Conservation (phyloP, 2,329 filamentous ascomycete species). For the Elsinoe perseae region DNA sequence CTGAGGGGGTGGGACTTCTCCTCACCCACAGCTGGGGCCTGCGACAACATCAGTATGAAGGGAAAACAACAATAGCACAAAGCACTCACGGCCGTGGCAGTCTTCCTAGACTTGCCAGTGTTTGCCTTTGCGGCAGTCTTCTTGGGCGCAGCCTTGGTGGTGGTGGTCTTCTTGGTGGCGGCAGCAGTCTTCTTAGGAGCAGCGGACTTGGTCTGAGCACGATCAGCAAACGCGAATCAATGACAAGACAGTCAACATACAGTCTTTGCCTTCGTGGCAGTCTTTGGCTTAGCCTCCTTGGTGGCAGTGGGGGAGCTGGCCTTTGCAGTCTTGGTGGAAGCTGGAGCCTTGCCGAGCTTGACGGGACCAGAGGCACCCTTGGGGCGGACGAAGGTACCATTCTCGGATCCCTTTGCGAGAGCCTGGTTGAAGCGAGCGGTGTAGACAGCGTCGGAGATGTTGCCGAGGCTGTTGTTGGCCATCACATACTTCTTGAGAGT, state of each 20-base stretch:
- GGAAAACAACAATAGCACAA: not conserved
- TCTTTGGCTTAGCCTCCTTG: slow-evolving; percentile 37
- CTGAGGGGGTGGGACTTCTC: slow-evolving; percentile 62
- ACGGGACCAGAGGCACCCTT: slow-evolving; percentile 91
- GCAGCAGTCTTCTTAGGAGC: slow-evolving; percentile 27
- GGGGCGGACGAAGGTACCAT: slow-evolving; percentile 78
- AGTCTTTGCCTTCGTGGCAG: slow-evolving; percentile 28
- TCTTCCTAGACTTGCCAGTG: slow-evolving; percentile 40
- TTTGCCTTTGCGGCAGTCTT: slow-evolving; percentile 38
- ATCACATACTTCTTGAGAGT: slow-evolving; percentile 68
- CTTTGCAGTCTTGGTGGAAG: slow-evolving; percentile 31
- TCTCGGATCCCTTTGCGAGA: slow-evolving; percentile 72
- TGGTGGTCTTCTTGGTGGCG: slow-evolving; percentile 31
- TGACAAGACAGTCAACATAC: not conserved
- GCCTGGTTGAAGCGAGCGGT: slow-evolving; percentile 80
- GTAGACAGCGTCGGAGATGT: slow-evolving; percentile 50
- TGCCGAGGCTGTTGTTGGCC: slow-evolving; percentile 58
- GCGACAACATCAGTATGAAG: slow-evolving; percentile 6
- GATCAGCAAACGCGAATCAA: not conserved
- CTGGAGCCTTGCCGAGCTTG: slow-evolving; percentile 54
- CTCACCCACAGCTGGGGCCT: slow-evolving; percentile 56
- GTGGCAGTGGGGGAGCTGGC: slow-evolving; percentile 27
- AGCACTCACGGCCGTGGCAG: slow-evolving; percentile 28
- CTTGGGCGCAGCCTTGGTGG: slow-evolving; percentile 29
- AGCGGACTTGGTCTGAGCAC: slow-evolving; percentile 30